Conservation (phyloP, 305 asterid genomes). For the Fraxinus platypoda region DNA sequence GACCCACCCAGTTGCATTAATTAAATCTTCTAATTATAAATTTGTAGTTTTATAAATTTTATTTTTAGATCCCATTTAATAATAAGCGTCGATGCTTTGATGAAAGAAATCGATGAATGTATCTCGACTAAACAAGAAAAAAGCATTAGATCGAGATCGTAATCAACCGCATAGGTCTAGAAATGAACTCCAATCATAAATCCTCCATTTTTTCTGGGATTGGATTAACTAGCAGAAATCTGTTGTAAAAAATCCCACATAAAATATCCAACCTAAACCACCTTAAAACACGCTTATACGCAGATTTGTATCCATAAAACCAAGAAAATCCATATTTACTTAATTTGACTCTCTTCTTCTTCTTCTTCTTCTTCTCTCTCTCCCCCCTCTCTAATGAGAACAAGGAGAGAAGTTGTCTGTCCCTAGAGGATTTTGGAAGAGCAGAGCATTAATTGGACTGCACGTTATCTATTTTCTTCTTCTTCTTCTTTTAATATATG, state of each 20-base stretch:
- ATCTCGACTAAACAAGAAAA: background rate
- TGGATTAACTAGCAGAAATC: background rate
- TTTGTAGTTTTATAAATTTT: background rate
- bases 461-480: conserved; percentile 29
- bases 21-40: background rate
- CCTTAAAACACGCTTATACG: conserved; percentile 20
- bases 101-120: background rate
- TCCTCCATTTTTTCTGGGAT: conserved; percentile 1
- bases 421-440: conserved; percentile 36
- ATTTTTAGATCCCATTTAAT: background rate
- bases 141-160: background rate
- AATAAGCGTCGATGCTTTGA: background rate
- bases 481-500: background rate
- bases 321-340: conserved; percentile 19
- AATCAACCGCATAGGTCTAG: background rate
- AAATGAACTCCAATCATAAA: background rate
- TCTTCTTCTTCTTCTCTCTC: conserved; percentile 53
- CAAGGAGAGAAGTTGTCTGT: conserved; percentile 54
- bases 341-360: conserved; percentile 49
- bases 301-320: conserved; percentile 30
- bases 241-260: background rate
- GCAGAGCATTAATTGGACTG: conserved; percentile 30
- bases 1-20: background rate
- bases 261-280: background rate
- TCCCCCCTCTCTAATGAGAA: conserved; percentile 26